These are phyloP conservation scores for Coprinopsis cinerea DNA, from an alignment of 768 basidiomycete species.

Conservation along the genomic window DNA sequence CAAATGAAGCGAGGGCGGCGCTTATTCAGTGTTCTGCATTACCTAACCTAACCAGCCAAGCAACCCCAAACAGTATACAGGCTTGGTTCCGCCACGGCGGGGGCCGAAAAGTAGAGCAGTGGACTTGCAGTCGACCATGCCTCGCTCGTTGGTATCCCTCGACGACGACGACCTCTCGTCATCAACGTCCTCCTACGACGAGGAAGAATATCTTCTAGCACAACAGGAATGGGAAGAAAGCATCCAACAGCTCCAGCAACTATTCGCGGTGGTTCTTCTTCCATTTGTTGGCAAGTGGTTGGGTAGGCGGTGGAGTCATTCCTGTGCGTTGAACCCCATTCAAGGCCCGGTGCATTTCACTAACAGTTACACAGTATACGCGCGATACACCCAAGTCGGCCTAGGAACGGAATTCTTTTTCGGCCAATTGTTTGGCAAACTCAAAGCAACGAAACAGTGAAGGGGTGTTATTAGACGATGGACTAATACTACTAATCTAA, in stretches of 20 bases:
- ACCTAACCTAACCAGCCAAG: too few relatives aligned
- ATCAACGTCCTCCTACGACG: constrained; percentile 51
- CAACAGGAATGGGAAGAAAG: constrained; percentile 95
- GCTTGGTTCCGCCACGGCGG: too few relatives aligned
- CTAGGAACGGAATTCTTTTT: constrained; percentile 60
- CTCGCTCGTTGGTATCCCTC: constrained; percentile 48
- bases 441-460: constrained; percentile 12
- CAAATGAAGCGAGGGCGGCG: too few relatives aligned
- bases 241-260: constrained; percentile 74
- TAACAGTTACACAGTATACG: constrained; percentile 61
- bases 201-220: constrained; percentile 69
- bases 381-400: constrained; percentile 64
- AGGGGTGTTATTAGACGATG: too few relatives aligned
- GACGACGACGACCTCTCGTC: constrained; percentile 52
- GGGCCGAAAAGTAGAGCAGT: too few relatives aligned
- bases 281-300: constrained; percentile 87
- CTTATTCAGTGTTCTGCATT: too few relatives aligned
- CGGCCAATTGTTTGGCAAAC: constrained; percentile 16
- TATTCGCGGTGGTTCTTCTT: constrained; percentile 72
- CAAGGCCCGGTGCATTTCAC: background rate
- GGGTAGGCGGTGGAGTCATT: constrained; percentile 80
- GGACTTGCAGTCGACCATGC: constrained; percentile 51
- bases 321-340: constrained; percentile 49
- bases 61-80: too few relatives aligned
- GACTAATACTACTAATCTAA: too few relatives aligned